Conservation (phyloP, 371 early-diverging fungal species). For the Lichtheimia corymbifera region DNA sequence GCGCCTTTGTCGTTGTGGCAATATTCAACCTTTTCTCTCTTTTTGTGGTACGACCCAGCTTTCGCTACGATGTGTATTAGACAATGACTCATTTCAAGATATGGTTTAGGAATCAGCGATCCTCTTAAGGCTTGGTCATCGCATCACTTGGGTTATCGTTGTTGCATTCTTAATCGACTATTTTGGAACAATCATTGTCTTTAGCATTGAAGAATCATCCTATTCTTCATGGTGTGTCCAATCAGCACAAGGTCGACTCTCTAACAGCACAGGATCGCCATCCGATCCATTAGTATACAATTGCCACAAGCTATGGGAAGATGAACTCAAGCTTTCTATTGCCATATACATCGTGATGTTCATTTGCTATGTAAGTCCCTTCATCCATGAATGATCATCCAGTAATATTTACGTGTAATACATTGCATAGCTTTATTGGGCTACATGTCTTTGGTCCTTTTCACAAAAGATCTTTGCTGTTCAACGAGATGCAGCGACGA, state of each 20-base stretch:
- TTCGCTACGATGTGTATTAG: no score
- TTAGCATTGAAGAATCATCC: conserved; percentile 27
- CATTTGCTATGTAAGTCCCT: conserved; percentile 32
- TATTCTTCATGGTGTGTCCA: conserved; percentile 31
- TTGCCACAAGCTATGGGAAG: conserved; percentile 42
- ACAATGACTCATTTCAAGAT: no score
- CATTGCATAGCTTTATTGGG: conserved; percentile 39
- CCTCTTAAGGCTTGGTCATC: conserved; percentile 18
- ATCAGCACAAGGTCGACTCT: conserved; percentile 6
- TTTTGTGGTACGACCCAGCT: conserved; percentile 18
- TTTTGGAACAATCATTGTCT: conserved; percentile 24
- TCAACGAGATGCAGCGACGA: conserved; percentile 5
- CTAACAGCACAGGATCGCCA: neutral
- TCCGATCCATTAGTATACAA: conserved; percentile 34
- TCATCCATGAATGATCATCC: neutral
- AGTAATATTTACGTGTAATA: neutral
- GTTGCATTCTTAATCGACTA: conserved; percentile 24
- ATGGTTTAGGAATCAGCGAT: conserved; percentile 14
- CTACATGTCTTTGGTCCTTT: conserved; percentile 37
- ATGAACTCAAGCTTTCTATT: conserved; percentile 39
- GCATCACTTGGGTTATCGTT: conserved; percentile 21
- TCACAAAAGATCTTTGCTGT: conserved; percentile 29
- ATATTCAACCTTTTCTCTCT: conserved; percentile 29
- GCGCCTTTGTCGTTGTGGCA: conserved; percentile 32
- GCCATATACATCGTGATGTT: conserved; percentile 29